Percentiles rank a stretch among this genome's conserved stretches.
Conservation (phyloP, 1,284 basidiomycete species). For the Meira nashicola region DNA sequence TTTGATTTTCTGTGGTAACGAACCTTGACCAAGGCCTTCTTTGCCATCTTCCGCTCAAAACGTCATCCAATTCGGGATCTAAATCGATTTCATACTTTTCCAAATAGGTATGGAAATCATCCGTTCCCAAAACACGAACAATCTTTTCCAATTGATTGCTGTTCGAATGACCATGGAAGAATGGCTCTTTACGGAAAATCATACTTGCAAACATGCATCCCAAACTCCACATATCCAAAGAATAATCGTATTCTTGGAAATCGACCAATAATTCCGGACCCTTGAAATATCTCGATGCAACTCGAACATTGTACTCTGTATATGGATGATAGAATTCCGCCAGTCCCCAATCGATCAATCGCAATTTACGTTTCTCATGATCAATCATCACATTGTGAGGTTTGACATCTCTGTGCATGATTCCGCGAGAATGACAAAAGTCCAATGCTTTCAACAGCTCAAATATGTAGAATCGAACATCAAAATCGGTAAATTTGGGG, state of each 20-base stretch:
- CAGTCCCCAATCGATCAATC: conserved; percentile 97
- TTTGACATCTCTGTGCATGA: conserved; percentile 99
- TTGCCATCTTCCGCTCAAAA: conserved; percentile 63
- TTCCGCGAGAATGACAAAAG: conserved; percentile 95
- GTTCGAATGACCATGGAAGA: conserved; percentile 99
- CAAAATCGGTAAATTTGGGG: conserved; percentile 86
- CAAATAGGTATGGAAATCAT: conserved; percentile 72
- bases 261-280: conserved; percentile 95
- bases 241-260: conserved; percentile 95
- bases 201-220: conserved; percentile 80
- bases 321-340: conserved; percentile 98
- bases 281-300: conserved; percentile 96
- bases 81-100: conserved; percentile 65
- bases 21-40: conserved; percentile 71
- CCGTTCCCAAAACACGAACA: conserved; percentile 92
- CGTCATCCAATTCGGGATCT: conserved; percentile 53
- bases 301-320: conserved; percentile 96
- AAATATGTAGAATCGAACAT: conserved; percentile 93
- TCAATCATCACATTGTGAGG: conserved; percentile 99
- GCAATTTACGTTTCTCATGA: conserved; percentile 88
- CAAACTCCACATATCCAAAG: conserved; percentile 89
- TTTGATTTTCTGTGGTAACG: conserved; percentile 71
- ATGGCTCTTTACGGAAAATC: conserved; percentile 99
- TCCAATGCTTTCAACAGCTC: conserved; percentile 96
- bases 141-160: conserved; percentile 96